Evolutionary conservation across 257 asterid genomes (phyloP).

Genomic region (Solanum sparsipilum): DNA sequence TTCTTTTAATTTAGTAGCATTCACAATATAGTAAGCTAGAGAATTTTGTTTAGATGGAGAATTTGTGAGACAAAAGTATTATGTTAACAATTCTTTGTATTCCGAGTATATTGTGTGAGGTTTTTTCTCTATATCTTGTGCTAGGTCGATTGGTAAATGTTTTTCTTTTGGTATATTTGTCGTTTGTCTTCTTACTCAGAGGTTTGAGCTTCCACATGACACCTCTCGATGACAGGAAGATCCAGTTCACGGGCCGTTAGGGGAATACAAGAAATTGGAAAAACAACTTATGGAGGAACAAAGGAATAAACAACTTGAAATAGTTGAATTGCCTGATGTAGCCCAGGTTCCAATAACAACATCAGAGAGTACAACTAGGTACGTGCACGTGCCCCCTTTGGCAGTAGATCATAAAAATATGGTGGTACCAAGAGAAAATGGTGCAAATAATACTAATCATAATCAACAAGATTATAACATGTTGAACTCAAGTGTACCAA

Average conservation of each 20-base stretch:
- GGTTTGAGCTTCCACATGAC: too few relatives aligned
- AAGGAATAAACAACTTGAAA: background rate
- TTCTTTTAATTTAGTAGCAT: too few relatives aligned
- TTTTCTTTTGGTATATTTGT: too few relatives aligned
- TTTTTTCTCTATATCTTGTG: too few relatives aligned
- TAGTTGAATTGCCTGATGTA: background rate
- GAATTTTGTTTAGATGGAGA: too few relatives aligned
- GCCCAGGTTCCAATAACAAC: background rate
- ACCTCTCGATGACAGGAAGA: background rate
- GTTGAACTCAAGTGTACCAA: background rate
- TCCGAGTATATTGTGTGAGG: too few relatives aligned
- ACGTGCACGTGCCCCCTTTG: background rate
- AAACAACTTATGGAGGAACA: background rate
- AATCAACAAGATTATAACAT: background rate
- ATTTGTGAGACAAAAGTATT: too few relatives aligned
- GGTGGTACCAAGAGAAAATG: background rate
- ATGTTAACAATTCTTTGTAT: too few relatives aligned
- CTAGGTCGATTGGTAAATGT: too few relatives aligned
- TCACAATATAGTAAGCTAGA: too few relatives aligned
- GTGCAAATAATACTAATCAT: background rate
- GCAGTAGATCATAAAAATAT: background rate
- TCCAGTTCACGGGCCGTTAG: slow-evolving; percentile 12
- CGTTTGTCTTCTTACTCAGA: too few relatives aligned
- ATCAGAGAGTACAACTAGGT: background rate
- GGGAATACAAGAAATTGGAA: background rate